Conservation (phyloP, 1,284 basidiomycete species). For the Kalmanozyma brasiliensis region DNA sequence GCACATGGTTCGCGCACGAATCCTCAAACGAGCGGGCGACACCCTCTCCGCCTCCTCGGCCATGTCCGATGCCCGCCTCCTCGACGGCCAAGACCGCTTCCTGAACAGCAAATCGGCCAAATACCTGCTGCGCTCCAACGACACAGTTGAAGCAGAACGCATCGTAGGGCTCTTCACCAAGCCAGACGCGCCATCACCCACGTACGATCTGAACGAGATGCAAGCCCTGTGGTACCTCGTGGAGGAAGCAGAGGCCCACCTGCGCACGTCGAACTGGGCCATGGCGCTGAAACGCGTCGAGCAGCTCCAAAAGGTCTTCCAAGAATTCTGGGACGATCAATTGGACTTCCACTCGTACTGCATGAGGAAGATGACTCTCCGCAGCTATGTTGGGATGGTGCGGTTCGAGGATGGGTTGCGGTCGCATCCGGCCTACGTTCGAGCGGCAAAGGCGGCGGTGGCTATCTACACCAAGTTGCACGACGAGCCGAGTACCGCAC, state of each 20-base stretch:
- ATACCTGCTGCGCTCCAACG: constrained; percentile 80
- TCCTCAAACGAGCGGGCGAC: constrained; percentile 89
- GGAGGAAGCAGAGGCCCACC: constrained; percentile 82
- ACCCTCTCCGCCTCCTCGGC: constrained; percentile 78
- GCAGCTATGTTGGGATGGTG: constrained; percentile 82
- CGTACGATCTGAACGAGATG: constrained; percentile 91
- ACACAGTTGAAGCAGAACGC: constrained; percentile 72
- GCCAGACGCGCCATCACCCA: constrained; percentile 74
- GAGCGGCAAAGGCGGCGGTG: constrained; percentile 78
- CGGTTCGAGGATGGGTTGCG: constrained; percentile 84
- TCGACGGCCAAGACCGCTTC: constrained; percentile 96
- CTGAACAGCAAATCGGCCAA: constrained; percentile 94
- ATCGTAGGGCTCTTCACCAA: constrained; percentile 63
- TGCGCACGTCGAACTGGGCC: constrained; percentile 76
- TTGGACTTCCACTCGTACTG: constrained; percentile 98
- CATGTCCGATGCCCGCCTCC: constrained; percentile 82
- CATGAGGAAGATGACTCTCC: constrained; percentile 86
- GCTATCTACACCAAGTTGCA: constrained; percentile 75
- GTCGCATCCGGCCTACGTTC: constrained; percentile 80
- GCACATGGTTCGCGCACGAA: constrained; percentile 82
- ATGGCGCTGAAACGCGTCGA: constrained; percentile 88
- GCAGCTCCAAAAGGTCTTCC: constrained; percentile 83
- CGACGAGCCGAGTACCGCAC: constrained; percentile 59
- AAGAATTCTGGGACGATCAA: constrained; percentile 92
- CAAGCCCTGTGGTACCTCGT: constrained; percentile 88